phyloP scores from a whole-genome alignment of 2,329 filamentous ascomycete species.

The Colletotrichum endophyticum region DNA sequence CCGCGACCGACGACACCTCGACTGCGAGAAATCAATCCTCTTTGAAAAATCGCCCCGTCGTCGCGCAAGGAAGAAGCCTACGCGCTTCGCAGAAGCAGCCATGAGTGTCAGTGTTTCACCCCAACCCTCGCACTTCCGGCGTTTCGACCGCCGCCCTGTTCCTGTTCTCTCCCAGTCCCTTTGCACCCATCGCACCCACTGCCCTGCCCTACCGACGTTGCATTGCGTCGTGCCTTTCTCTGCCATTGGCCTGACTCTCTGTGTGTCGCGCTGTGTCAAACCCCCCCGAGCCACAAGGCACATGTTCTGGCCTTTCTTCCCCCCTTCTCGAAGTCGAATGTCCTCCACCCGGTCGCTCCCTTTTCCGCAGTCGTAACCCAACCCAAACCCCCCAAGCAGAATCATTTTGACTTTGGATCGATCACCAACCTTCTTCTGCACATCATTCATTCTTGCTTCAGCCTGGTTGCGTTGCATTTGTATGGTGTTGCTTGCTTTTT shows the following conservation, averaged over 20 bases:
- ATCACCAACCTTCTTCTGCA: slow-evolving; percentile 18
- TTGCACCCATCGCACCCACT: background rate
- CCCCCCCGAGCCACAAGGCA: background rate
- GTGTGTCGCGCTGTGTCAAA: background rate
- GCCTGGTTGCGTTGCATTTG: slow-evolving; percentile 20
- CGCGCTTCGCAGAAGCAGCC: slow-evolving; percentile 30
- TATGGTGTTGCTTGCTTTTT: background rate
- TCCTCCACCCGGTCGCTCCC: background rate
- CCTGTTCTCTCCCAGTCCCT: background rate
- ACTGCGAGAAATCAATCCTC: background rate
- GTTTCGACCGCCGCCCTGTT: slow-evolving; percentile 19
- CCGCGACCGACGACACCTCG: background rate
- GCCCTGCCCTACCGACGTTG: background rate
- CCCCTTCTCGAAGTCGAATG: slow-evolving; percentile 19
- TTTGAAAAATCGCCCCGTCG: background rate
- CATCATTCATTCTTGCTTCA: slow-evolving; percentile 9
- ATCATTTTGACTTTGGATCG: background rate
- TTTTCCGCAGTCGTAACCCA: background rate
- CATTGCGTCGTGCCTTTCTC: background rate
- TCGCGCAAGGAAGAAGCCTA: slow-evolving; percentile 24
- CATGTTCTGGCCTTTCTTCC: slow-evolving; percentile 17
- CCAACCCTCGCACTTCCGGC: slow-evolving; percentile 25
- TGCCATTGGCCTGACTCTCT: background rate
- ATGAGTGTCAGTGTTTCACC: slow-evolving; percentile 56
- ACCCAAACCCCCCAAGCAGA: background rate